These are phyloP conservation scores for Phytopythium sindhum DNA, from an alignment of 352 stramenopile species.

Conservation along the genomic window DNA sequence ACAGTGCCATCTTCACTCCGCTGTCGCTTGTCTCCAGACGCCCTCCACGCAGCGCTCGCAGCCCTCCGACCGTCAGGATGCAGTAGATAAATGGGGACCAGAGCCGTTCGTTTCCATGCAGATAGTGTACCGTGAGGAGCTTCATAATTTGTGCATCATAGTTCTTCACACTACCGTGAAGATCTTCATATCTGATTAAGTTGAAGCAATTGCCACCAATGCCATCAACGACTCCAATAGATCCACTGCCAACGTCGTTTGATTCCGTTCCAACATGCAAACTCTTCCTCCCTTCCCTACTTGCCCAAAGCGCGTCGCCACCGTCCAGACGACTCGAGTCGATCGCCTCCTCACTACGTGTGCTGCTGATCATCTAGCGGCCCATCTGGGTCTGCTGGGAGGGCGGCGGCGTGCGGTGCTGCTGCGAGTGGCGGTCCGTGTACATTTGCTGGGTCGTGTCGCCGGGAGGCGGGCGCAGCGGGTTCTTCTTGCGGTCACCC, in stretches of 20 bases:
- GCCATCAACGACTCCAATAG: no score
- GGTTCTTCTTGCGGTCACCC: constrained; percentile 2
- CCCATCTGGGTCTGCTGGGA: constrained; percentile 1
- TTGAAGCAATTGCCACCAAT: constrained; percentile 2
- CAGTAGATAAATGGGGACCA: no score
- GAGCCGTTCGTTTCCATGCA: no score
- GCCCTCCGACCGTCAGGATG: no score
- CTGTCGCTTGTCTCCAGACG: neutral
- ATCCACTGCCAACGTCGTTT: no score
- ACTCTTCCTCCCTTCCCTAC: no score
- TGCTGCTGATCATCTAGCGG: no score
- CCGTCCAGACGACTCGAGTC: no score
- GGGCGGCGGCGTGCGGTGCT: constrained; percentile 2
- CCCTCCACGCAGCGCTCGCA: no score
- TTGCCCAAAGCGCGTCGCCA: no score
- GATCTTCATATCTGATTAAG: neutral
- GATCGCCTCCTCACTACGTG: no score
- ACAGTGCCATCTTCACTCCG: constrained; percentile 10
- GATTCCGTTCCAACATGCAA: no score
- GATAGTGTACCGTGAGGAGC: neutral
- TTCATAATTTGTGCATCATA: neutral
- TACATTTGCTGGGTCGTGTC: neutral
- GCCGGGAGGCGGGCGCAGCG: neutral
- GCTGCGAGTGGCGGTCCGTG: constrained; percentile 3
- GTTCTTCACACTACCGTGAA: neutral